Percentiles rank a stretch among this genome's conserved stretches.
phyloP scores from a whole-genome alignment of 73 alveolate species.

The Stentor roeselii region DNA sequence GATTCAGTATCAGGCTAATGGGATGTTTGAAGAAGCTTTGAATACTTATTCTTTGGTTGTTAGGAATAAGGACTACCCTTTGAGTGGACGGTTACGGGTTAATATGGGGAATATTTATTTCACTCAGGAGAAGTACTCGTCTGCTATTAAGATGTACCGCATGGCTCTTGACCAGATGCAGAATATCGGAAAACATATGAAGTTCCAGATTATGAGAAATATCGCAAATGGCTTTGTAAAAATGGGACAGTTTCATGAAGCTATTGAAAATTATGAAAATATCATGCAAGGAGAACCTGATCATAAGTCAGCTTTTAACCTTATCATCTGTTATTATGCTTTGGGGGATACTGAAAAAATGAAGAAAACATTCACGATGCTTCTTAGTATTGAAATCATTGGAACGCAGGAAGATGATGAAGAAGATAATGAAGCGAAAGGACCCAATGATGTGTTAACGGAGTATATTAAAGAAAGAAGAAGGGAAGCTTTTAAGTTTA shows the following conservation, averaged over 20 bases:
- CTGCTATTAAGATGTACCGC: slow-evolving; percentile 97
- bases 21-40: slow-evolving; percentile 69
- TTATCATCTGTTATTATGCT: slow-evolving; percentile 87
- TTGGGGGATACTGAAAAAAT: slow-evolving; percentile 83
- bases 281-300: slow-evolving; percentile 79
- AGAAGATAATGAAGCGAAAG: slow-evolving; percentile 55
- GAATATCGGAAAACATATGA: slow-evolving; percentile 93
- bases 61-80: slow-evolving; percentile 80
- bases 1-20: slow-evolving; percentile 41
- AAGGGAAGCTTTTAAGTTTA: slow-evolving; percentile 72
- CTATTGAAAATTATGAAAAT: slow-evolving; percentile 83
- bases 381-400: slow-evolving; percentile 84
- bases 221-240: slow-evolving; percentile 96
- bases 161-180: slow-evolving; percentile 99
- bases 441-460: slow-evolving; percentile 81
- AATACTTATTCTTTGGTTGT: slow-evolving; percentile 77
- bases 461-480: slow-evolving; percentile 89
- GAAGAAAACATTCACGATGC: slow-evolving; percentile 72
- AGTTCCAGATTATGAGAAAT: slow-evolving; percentile 94
- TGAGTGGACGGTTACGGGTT: slow-evolving; percentile 75
- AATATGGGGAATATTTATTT: slow-evolving; percentile 97
- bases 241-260: slow-evolving; percentile 86
- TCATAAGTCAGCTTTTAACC: slow-evolving; percentile 77
- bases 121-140: slow-evolving; percentile 93
- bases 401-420: slow-evolving; percentile 88